Percentiles rank a stretch among this genome's conserved stretches.
Evolutionary conservation across 495 filamentous ascomycete genomes (phyloP).

Genomic region (Talaromyces proteolyticus): DNA sequence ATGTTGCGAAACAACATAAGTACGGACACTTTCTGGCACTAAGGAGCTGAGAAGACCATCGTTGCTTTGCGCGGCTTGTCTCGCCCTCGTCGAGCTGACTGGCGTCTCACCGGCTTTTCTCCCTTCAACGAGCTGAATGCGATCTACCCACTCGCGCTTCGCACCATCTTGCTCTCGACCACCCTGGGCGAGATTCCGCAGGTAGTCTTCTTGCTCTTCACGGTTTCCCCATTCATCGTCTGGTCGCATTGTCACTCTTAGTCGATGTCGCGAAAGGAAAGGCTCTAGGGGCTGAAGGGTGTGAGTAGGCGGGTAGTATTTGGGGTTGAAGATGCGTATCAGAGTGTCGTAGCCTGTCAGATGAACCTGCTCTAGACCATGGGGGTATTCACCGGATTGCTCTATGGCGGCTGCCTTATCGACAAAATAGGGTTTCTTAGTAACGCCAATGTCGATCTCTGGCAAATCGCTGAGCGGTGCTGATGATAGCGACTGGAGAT

Average conservation of each 20-base stretch:
- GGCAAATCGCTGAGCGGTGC: slow-evolving; percentile 13
- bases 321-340: slow-evolving; percentile 72
- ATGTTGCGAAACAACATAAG: slow-evolving; percentile 44
- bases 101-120: slow-evolving; percentile 44
- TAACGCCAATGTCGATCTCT: slow-evolving; percentile 72
- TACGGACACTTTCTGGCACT: slow-evolving; percentile 56
- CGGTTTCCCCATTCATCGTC: slow-evolving; percentile 58
- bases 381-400: slow-evolving; percentile 41
- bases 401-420: slow-evolving; percentile 75
- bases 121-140: slow-evolving; percentile 65
- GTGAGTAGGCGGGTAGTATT: slow-evolving; percentile 68
- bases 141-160: slow-evolving; percentile 58
- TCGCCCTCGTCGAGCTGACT: slow-evolving; percentile 76
- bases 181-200: slow-evolving; percentile 46
- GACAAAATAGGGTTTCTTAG: slow-evolving; percentile 75
- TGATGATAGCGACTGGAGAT: slow-evolving; percentile 16
- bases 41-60: slow-evolving; percentile 48
- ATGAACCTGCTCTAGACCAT: slow-evolving; percentile 58
- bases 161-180: slow-evolving; percentile 51
- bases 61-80: slow-evolving; percentile 54
- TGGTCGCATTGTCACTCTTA: slow-evolving; percentile 68
- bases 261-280: slow-evolving; percentile 63
- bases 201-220: slow-evolving; percentile 53
- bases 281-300: slow-evolving; percentile 51
- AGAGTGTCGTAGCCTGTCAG: slow-evolving; percentile 86